Evolutionary conservation across 1,284 basidiomycete genomes (phyloP).

Genomic region (Ustilago hordei): DNA sequence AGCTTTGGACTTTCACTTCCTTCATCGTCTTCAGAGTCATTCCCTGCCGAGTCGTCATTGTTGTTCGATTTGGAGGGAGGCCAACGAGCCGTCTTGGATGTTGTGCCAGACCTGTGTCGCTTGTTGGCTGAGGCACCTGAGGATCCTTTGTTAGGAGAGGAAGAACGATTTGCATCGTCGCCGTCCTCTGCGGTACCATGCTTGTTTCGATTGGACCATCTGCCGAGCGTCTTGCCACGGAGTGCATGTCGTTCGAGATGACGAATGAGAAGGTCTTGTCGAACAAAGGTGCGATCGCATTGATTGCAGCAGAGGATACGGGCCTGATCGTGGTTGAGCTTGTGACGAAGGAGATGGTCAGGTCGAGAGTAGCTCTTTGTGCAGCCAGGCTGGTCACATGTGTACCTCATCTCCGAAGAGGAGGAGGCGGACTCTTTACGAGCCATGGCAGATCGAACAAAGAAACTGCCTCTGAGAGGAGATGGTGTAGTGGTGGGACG

Average conservation of each 20-base stretch:
- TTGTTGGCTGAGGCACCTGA: slow-evolving; percentile 9
- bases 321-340: slow-evolving; percentile 58
- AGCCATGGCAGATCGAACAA: slow-evolving; percentile 14
- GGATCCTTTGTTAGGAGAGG: slow-evolving; percentile 16
- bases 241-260: slow-evolving; percentile 58
- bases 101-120: slow-evolving; percentile 17
- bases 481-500: too few species aligned
- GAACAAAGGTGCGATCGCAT: slow-evolving; percentile 61
- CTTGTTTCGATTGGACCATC: slow-evolving; percentile 55
- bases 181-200: slow-evolving; percentile 37
- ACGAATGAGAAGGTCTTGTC: slow-evolving; percentile 56
- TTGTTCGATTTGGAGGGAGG: neutral
- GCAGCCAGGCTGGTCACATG: slow-evolving; percentile 54
- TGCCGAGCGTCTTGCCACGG: slow-evolving; percentile 54
- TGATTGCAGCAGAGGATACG: slow-evolving; percentile 54
- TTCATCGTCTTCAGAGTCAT: slow-evolving; percentile 20
- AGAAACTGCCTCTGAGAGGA: neutral
- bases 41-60: slow-evolving; percentile 14
- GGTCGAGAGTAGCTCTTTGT: slow-evolving; percentile 57
- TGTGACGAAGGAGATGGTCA: slow-evolving; percentile 58
- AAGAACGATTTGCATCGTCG: slow-evolving; percentile 19
- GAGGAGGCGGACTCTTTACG: slow-evolving; percentile 40
- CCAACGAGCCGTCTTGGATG: slow-evolving; percentile 14
- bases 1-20: slow-evolving; percentile 10
- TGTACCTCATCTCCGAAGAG: slow-evolving; percentile 52